phyloP scores from a whole-genome alignment of 192 early-diverging fungal genomes.

The Rhizophlyctis rosea region DNA sequence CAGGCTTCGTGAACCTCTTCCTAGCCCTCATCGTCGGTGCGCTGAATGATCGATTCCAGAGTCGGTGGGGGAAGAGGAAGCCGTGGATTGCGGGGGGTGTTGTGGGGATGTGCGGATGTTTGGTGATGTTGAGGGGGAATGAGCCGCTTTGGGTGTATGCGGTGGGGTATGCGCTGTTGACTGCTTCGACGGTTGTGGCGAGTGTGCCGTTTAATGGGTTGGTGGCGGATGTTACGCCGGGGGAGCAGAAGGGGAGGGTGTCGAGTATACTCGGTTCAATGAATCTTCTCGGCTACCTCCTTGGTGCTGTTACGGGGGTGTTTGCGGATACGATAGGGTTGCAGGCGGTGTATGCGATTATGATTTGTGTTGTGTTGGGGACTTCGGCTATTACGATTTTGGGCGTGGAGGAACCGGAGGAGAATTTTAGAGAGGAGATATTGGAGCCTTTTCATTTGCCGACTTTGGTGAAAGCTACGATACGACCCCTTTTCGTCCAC shows the following conservation, averaged over 20 bases:
- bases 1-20: constrained; percentile 36
- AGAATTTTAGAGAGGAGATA: no score
- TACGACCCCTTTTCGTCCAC: constrained; percentile 33
- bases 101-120: constrained; percentile 28
- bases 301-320: constrained; percentile 38
- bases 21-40: constrained; percentile 38
- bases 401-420: constrained; percentile 13
- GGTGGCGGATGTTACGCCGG: constrained; percentile 40
- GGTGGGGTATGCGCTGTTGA: constrained; percentile 34
- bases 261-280: constrained; percentile 39
- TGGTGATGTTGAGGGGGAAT: constrained; percentile 24
- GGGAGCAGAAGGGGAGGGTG: constrained; percentile 35
- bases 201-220: constrained; percentile 48
- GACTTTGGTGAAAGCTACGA: constrained; percentile 26
- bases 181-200: constrained; percentile 20
- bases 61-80: constrained; percentile 19
- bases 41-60: constrained; percentile 35
- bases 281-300: constrained; percentile 38
- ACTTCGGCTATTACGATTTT: constrained; percentile 8
- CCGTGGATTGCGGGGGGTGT: constrained; percentile 39
- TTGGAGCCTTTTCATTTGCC: background rate
- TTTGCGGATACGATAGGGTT: constrained; percentile 26
- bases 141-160: constrained; percentile 26
- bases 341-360: constrained; percentile 24
- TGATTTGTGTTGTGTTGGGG: constrained; percentile 18